Evolutionary conservation across 768 basidiomycete species (phyloP), one percentile per base, ranked within the genome.

Genomic region (Sarcodon aspratus): DNA sequence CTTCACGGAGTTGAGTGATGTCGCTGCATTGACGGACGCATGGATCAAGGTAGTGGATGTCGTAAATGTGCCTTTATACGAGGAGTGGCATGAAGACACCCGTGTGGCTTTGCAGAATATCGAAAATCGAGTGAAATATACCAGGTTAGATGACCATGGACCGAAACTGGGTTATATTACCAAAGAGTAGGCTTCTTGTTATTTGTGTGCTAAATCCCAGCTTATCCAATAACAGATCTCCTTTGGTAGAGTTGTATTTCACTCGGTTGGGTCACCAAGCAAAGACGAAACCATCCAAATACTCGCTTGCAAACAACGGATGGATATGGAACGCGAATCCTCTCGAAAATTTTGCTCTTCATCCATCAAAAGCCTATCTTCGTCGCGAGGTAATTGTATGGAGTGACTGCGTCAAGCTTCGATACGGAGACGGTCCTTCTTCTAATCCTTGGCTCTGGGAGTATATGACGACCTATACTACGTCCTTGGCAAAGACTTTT

Each of bases 301-400:
- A 92, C 59, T 83, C 87, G 2, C 69, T 99, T 31, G 96, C 95
- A 6, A 97, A 98, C 66, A 99, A 99, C 61, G 96, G 96, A 3
- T 99, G 96, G 96, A 92, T 99, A 55, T 99, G 96, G 95, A 69
- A 84, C 54, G 94, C 95, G 2, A 83, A 99, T 60, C 95, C 96
- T 0, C 75, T 98, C 12, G 74, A 82, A 54, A 97, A 97, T 67
- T 99, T 99, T 67, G 96, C 95, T 7, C 76, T 88, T 11, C 76
- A 79, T 27, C 86, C 86, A 0, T 98, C 95, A 18, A 96, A 94
- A 63, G 87, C 92, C 0, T 99, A 98, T 66, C 74, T 97, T 42
- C 84, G 92, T 18, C 85, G 96, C 45, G 90, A 97, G 63, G 92
- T 99, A 48, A 97, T 98, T 56, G 91, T 83, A 21, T 99, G 96